Base-by-base conservation (phyloP, 208 protist species). In the Acanthamoeba quina region DNA sequence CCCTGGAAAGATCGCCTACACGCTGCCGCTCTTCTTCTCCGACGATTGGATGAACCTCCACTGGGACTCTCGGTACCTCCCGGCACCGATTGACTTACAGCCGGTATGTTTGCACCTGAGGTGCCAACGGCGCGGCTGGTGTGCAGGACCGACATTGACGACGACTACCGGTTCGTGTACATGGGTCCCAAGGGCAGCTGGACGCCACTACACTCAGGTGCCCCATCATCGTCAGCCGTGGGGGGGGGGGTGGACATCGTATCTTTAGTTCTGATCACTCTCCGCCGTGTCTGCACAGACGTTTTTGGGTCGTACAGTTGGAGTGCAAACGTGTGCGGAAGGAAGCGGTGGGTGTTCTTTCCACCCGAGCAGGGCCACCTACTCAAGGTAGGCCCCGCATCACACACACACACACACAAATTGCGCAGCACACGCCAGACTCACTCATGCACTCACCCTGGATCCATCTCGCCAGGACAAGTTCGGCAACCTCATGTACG, bases 1-100 rank as follows among this genome's bases (percentile, higher is more conserved):
- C 26, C 58, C 58, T 0, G 26, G 26, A 13, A 74, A 72, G 49
- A 44, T 60, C 0, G 86, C 86, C 60, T 92, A 92, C 47, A 72
- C 11, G 24, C 62, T 74, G 3, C 86, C 86, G 64, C n/a, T 92
- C 13, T 54, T 92, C 86, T 92, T 92, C 37, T 76, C 58, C 0
- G 86, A 92, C 76, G 86, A 92, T 26, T 92, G 86, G 86, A 92
- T 92, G 86, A 92, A 92, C 44, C 60, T 92, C 41, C 37, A 92
- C 49, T 92, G 86, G 86, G 86, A 92, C 49, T 21, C 52, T 47
- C 15, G 86, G 80, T 88, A 26, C 47, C 5, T 66, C 47, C 44
- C 1, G 13, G 26, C 7, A 47, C 29, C 47, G 5, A 37, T 4
- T 10, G 44, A 47, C 44, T 47, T 47, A 9, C 0, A 6, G 21